Evolutionary conservation across 148 eudicot species (phyloP), one percentile per base, ranked within the genome.

Genomic region (Camellia sinensis): DNA sequence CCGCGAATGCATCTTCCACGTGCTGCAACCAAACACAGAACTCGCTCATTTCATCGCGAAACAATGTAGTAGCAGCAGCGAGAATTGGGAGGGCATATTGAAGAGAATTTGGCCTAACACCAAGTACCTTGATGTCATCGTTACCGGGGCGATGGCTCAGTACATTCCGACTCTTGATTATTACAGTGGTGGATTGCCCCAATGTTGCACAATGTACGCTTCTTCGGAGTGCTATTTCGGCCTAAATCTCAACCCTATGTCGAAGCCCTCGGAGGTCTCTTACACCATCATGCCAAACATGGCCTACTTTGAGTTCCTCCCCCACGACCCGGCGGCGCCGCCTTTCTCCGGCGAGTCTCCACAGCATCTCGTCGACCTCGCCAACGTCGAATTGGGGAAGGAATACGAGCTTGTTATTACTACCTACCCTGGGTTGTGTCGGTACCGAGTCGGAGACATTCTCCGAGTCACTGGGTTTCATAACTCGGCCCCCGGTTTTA

Each of bases 211-310:
- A 4, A 81, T 81, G 83, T 81, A 80, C 29, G 82, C 82, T 7
- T 73, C 82, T n/a, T 80, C 82, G 48, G 82, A 80, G 67, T 80
- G 82, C 73, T 80, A 80, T 40, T 80, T 80, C 41, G 82, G 82
- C 54, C 78, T 80, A 29, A 81, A 81, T 56, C 67, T 81, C 7
- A 75, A 81, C 21, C 83, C 83, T 8, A 75, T 81, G 79, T 67
- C 57, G 4, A 74, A 74, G 67, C 83, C 83, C 15, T 75, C 74
- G 3, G 73, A 81, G 59, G 83, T 81, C 3, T 81, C 83, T 0
- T 81, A 81, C 52, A 81, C 83, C 48, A 75, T 81, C 57, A 75
- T 81, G 79, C 83, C 83, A 5, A 81, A 81, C 45, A 81, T 81
- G 83, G 83, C 57, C 46, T 81, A 81, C 17, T 81, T 81, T 43